A percentile compares a stretch with the other conserved stretches of the same genome.
These are phyloP conservation scores for Mortierella sp. DNA, from an alignment of 371 early-diverging fungal genomes.

Conservation along the genomic window DNA sequence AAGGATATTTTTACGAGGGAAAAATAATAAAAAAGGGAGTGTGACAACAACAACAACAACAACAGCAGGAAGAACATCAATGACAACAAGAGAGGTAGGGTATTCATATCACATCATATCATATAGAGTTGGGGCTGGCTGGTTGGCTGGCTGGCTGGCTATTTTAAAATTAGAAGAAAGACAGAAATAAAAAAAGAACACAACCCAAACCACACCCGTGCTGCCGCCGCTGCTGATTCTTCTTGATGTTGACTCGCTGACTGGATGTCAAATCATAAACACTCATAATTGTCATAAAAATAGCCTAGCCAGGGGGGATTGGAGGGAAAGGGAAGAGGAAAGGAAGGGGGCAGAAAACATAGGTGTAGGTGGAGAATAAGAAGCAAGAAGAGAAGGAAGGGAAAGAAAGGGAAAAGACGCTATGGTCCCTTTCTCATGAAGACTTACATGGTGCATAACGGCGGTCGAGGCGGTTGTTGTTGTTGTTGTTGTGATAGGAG, in stretches of 20 bases:
- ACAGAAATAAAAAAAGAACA: background rate
- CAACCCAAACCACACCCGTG: background rate
- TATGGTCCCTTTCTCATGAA: background rate
- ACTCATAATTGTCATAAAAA: background rate
- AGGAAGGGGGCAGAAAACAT: background rate
- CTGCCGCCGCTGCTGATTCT: too few relatives aligned
- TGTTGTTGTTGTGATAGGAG: constrained; percentile 24
- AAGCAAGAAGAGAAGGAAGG: background rate
- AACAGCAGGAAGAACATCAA: too few relatives aligned
- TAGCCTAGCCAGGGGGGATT: background rate
- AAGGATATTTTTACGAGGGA: constrained; percentile 3
- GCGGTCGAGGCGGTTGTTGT: constrained; percentile 16
- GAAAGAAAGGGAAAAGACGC: background rate
- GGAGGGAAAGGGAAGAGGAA: background rate
- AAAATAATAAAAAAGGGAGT: too few relatives aligned
- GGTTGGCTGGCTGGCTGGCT: background rate
- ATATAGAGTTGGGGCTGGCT: background rate
- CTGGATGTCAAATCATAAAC: background rate
- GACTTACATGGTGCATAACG: constrained; percentile 26
- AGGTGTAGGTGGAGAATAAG: background rate
- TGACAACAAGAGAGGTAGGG: background rate
- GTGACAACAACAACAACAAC: too few relatives aligned
- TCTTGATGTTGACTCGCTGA: too few relatives aligned
- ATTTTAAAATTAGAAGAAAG: constrained; percentile 4
- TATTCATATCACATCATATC: background rate